Evolutionary conservation across 2,329 filamentous ascomycete genomes (phyloP), one percentile per base, ranked within the genome.

Genomic region (Colletotrichum nymphaeae): DNA sequence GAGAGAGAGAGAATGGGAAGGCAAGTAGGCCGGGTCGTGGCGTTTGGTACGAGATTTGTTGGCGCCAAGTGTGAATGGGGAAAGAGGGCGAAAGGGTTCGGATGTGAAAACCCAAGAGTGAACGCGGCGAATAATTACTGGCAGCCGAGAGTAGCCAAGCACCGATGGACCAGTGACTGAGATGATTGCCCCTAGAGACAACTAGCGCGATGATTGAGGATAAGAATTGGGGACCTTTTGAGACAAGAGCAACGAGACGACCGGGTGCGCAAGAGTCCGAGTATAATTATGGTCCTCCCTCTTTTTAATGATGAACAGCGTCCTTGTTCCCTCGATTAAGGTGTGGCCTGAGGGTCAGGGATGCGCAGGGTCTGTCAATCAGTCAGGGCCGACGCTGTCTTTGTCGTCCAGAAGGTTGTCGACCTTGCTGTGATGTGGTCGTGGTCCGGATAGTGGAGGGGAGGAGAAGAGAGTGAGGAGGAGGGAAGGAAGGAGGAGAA

Each of bases 151-250:
- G 60, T 60, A 62, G 70, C 70, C 70, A 65, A 73, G 67, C 60
- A 73, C 14, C 28, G 26, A 35, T 35, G 32, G 32, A 62, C 26
- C 28, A 65, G 55, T 11, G 67, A 65, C n/a, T 62, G 66, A 35
- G 56, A 42, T 53, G 60, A 70, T 60, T 56, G 70, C 60, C 67
- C 67, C 60, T 73, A 69, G 67, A 70, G 60, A 73, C 70, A 70
- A 28, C 70, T 73, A 73, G 70, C 60, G 67, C 60, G 67, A 53
- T 35, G 32, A 67, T 56, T 55, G n/a, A 55, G 66, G 64, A 65
- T 63, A 70, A 70, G 67, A 62, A 73, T 30, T 65, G 55, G 67
- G 37, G 37, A 46, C 32, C 32, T 73, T 49, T 28, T 73, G 70
- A 70, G 70, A 73, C 70, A 73, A 37, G 42, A 52, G 53, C 67